Base-by-base conservation (phyloP, 78 protist genomes). In the Planoprotostelium fungivorum region DNA sequence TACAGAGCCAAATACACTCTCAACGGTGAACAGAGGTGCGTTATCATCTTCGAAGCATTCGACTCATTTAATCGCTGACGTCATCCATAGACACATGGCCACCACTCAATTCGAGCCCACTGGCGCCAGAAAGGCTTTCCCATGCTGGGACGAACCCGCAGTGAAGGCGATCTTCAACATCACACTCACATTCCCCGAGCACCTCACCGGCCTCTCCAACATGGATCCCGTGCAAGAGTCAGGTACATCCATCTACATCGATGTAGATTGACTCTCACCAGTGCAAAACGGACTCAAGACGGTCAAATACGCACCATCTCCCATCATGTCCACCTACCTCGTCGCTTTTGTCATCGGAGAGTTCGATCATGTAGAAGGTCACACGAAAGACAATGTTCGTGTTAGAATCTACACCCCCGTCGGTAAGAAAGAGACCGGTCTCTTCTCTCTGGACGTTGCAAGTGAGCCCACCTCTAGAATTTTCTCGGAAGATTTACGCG, bases 41-140 rank as follows among this genome's bases (percentile, higher is more conserved):
- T 85, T 34, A 83, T 38, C 34, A 51, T n/a, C 38, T 0, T 51
- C 73, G 73, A 51, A 51, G 31, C 73, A 51, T 51, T 51, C 16
- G 5, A 5, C 5, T 85, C 73, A 85, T 85, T 85, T 25, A 51
- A 37, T 25, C 16, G 5, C 37, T 35, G 87, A 87, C 94, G 88
- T 94, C 93, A 16, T 84, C 38, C 31, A 25, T 16, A 51, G 73
- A 51, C 16, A 88, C 35, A 88, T 97, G 84, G 97, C 92, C 29
- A 85, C 91, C n/a, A 96, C 99, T 29, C 99, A 98, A 94, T 97
- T 96, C 31, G 99, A 98, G 94, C 88, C 98, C 23, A 91, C 97
- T 0, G 97, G 96, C 83, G 96, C 97, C 9, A 87, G 99, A 29
- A 38, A 94, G 0, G 94, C 97, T 0, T 95, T 97, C 88, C 97